phyloP scores from a whole-genome alignment of 495 filamentous ascomycete species.

The Recurvomyces mirabilis region DNA sequence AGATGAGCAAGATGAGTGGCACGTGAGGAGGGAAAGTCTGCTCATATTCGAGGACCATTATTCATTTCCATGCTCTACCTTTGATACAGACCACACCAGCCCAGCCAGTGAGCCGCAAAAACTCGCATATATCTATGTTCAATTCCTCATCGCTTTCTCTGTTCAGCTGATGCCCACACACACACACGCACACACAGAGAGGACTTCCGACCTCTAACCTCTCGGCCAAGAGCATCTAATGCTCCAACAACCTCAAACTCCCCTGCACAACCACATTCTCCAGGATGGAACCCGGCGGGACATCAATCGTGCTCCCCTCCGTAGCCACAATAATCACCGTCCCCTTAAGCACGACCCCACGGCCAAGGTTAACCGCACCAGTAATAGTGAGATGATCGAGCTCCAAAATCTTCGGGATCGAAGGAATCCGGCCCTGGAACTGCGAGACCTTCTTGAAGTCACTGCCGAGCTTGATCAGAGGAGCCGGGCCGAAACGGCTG shows the following conservation, averaged over 20 bases:
- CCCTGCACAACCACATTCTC: conserved; percentile 99
- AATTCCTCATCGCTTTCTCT: too few relatives aligned
- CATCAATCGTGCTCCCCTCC: conserved; percentile 94
- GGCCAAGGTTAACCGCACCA: conserved; percentile 88
- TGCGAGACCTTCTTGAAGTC: conserved; percentile 99
- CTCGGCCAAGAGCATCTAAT: too few relatives aligned
- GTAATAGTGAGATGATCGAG: conserved; percentile 97
- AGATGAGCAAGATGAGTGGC: too few relatives aligned
- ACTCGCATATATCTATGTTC: too few relatives aligned
- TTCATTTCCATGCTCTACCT: too few relatives aligned
- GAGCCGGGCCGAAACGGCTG: conserved; percentile 93
- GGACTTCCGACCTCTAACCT: too few relatives aligned
- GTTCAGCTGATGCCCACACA: too few relatives aligned
- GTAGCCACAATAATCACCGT: conserved; percentile 99
- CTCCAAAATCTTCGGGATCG: conserved; percentile 96
- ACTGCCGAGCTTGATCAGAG: conserved; percentile 94
- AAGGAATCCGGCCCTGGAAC: conserved; percentile 95
- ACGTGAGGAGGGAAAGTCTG: too few relatives aligned
- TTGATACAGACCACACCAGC: too few relatives aligned
- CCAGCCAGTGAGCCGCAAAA: too few relatives aligned
- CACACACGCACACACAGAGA: too few relatives aligned
- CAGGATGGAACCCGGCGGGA: conserved; percentile 88
- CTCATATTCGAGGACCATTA: too few relatives aligned
- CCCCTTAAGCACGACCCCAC: conserved; percentile 90
- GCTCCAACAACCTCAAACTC: conserved; percentile 86